A percentile compares a stretch with the other conserved stretches of the same genome.
Evolutionary conservation across 2,329 filamentous ascomycete species (phyloP).

Genomic region (Fusarium udum): DNA sequence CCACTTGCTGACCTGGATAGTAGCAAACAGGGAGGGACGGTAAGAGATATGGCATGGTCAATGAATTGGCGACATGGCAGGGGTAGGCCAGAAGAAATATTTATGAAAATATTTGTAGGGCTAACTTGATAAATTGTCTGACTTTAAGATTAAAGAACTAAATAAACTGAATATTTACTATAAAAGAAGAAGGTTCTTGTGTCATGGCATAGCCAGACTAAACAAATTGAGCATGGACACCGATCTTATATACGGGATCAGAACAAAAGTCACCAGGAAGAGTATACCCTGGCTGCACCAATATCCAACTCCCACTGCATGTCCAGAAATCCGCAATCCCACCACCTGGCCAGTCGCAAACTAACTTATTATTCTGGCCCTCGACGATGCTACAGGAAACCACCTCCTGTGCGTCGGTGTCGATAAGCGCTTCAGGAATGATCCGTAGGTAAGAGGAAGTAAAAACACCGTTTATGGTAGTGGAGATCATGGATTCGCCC

Average conservation of each 20-base stretch:
- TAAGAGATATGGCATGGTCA: no score
- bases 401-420: neutral
- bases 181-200: no score
- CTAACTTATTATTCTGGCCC: neutral
- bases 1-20: no score
- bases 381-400: neutral
- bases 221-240: neutral
- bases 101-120: no score
- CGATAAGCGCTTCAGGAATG: neutral
- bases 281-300: neutral
- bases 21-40: no score
- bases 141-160: no score
- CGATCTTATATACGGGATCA: neutral
- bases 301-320: neutral
- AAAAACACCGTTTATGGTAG: neutral
- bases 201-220: neutral
- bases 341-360: neutral
- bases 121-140: fast-evolving
- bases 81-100: no score
- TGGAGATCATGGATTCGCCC: neutral
- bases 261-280: neutral
- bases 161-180: no score
- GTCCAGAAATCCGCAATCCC: neutral
- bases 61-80: no score
- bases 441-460: neutral